Base-by-base conservation (phyloP, 257 asterid genomes). In the Lithospermum erythrorhizon region DNA sequence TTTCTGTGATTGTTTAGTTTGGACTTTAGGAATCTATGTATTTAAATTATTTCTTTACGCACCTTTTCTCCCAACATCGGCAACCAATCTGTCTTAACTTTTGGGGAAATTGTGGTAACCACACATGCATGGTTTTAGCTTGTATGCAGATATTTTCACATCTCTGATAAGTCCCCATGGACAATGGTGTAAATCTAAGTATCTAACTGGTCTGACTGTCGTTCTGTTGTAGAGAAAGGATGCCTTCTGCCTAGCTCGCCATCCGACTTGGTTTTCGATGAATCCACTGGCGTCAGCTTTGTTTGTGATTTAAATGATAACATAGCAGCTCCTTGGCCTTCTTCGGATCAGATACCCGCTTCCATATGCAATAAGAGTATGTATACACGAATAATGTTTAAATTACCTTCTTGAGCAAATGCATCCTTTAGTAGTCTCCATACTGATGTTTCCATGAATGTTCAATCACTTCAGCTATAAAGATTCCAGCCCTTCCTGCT, bases 311-410 rank as follows among this genome's bases (percentile, higher is more conserved):
- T 93, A 78, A 93, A 93, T 21, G 99, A 93, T 68, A 89, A 93
- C 68, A 89, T 93, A 76, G 97, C 95, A 18, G 97, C 99, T 61
- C 99, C 96, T 29, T 93, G 99, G 99, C 99, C 97, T 63, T 74
- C 89, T 59, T 53, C 79, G 27, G 55, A 87, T 59, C 89, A 77
- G 70, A 65, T 83, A 62, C 85, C 76, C 15, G 63, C 83, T 77
- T 84, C 98, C 7, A 75, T 96, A 24, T 93, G 99, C 90, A 89
- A 89, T 70, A 93, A 83, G 76, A 74, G 99, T 93, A 83, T 2
- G 87, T 55, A 32, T 22, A 19, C 49, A 29, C 2, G 25, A 35
- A 51, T 61, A 21, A 35, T 23, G 16, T 9, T 41, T 45, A 63
- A 23, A 16, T 57, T 45, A 35, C 16, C 3, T 6, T 3, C 30